phyloP scores from a whole-genome alignment of 306 rosid genomes.

The Psophocarpus tetragonolobus region DNA sequence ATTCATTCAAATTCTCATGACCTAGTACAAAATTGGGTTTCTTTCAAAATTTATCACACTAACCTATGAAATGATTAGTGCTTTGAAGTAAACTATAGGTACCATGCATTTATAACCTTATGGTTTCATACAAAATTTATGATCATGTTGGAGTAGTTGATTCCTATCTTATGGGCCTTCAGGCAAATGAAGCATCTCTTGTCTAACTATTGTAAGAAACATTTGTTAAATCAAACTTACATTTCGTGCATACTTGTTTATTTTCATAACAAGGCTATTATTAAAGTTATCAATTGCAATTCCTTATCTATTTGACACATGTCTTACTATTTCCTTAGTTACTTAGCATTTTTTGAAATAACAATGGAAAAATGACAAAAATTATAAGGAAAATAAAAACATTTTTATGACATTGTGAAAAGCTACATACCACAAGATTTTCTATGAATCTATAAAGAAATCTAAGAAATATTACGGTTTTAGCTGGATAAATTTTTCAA shows the following conservation, averaged over 20 bases:
- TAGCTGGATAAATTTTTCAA: neutral
- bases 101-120: conserved; percentile 54
- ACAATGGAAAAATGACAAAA: neutral
- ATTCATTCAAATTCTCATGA: conserved; percentile 72
- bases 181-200: conserved; percentile 52
- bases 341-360: neutral
- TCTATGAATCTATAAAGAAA: neutral
- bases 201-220: conserved; percentile 61
- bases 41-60: conserved; percentile 45
- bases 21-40: conserved; percentile 48
- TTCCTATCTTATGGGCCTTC: conserved; percentile 35
- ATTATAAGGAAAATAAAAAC: neutral
- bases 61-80: conserved; percentile 45
- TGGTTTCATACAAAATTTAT: conserved; percentile 57
- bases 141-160: conserved; percentile 43
- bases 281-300: neutral
- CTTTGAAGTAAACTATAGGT: conserved; percentile 55
- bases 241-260: conserved; percentile 32
- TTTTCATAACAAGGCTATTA: neutral
- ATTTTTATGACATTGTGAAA: neutral
- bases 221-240: conserved; percentile 40
- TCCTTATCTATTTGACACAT: neutral
- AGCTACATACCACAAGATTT: neutral
- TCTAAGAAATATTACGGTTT: neutral
- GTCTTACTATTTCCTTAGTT: neutral